Percentiles rank a stretch among this genome's conserved stretches.
Conservation (phyloP, 495 filamentous ascomycete species). For the Antarctomyces pellizariae region DNA sequence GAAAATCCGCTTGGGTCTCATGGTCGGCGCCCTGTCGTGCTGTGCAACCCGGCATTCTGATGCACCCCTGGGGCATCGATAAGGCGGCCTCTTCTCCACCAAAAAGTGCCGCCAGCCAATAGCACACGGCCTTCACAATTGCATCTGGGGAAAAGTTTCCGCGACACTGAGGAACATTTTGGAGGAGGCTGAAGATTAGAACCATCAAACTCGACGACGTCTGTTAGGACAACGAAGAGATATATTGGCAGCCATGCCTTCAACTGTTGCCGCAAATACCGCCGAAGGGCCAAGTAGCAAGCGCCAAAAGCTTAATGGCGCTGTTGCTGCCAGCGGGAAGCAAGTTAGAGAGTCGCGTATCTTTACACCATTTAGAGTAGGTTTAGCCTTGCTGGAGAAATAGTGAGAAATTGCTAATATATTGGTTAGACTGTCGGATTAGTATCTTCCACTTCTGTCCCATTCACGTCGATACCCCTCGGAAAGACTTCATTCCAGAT, state of each 20-base stretch:
- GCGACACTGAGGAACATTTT: no score
- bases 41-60: no score
- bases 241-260: conserved; percentile 18
- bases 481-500: conserved; percentile 93
- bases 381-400: no score
- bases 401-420: conserved; percentile 3
- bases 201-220: conserved; percentile 2
- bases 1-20: no score
- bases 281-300: conserved; percentile 34
- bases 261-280: conserved; percentile 18
- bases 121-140: no score
- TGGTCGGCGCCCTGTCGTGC: no score
- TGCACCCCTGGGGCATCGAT: no score
- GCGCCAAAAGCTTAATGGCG: conserved; percentile 34
- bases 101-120: no score
- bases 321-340: conserved; percentile 13
- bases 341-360: conserved; percentile 37
- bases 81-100: no score
- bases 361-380: conserved; percentile 78
- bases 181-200: conserved; percentile 6
- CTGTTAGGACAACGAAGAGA: conserved; percentile 1
- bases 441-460: conserved; percentile 71
- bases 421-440: conserved; percentile 57
- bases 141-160: no score
- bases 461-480: conserved; percentile 68